Conservation (phyloP, 2,329 filamentous ascomycete species). For the Aspergillus hiratsukae region DNA sequence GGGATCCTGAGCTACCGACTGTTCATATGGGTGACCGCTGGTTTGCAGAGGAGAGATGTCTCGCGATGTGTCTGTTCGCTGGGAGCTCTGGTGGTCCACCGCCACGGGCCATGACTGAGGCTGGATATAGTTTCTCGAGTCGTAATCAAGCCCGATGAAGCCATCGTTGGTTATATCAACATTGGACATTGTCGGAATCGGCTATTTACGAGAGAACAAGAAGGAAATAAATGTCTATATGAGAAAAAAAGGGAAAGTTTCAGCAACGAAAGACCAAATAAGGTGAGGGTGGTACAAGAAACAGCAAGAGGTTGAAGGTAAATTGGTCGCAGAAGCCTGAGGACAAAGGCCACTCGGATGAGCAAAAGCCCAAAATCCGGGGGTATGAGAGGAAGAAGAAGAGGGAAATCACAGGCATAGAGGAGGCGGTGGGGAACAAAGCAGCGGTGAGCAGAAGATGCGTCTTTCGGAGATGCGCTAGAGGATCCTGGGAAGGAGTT, state of each 20-base stretch:
- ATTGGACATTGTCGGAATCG: slow-evolving; percentile 36
- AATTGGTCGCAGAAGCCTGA: slow-evolving; percentile 20
- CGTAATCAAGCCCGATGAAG: slow-evolving; percentile 45
- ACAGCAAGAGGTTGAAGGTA: slow-evolving; percentile 12
- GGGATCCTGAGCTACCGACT: slow-evolving; percentile 41
- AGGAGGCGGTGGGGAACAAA: slow-evolving; percentile 41
- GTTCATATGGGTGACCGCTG: slow-evolving; percentile 41
- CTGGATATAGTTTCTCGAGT: slow-evolving; percentile 44
- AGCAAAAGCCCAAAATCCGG: slow-evolving; percentile 28
- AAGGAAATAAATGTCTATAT: slow-evolving; percentile 9
- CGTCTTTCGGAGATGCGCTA: slow-evolving; percentile 33
- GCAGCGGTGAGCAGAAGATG: slow-evolving; percentile 39
- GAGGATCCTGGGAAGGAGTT: slow-evolving; percentile 31
- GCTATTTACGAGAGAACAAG: slow-evolving; percentile 16
- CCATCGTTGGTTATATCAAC: slow-evolving; percentile 43
- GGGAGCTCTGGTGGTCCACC: slow-evolving; percentile 38
- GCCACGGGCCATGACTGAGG: slow-evolving; percentile 41
- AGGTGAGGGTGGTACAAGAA: slow-evolving; percentile 16
- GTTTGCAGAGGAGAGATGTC: slow-evolving; percentile 42
- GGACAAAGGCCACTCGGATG: slow-evolving; percentile 23
- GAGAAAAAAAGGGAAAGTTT: slow-evolving; percentile 7
- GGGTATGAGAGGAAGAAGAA: slow-evolving; percentile 24
- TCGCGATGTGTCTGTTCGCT: slow-evolving; percentile 34
- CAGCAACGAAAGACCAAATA: slow-evolving; percentile 4
- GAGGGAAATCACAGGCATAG: slow-evolving; percentile 27